Percentiles rank a stretch among this genome's conserved stretches.
phyloP scores from a whole-genome alignment of 2,329 filamentous ascomycete genomes.

The Colletotrichum melonis region DNA sequence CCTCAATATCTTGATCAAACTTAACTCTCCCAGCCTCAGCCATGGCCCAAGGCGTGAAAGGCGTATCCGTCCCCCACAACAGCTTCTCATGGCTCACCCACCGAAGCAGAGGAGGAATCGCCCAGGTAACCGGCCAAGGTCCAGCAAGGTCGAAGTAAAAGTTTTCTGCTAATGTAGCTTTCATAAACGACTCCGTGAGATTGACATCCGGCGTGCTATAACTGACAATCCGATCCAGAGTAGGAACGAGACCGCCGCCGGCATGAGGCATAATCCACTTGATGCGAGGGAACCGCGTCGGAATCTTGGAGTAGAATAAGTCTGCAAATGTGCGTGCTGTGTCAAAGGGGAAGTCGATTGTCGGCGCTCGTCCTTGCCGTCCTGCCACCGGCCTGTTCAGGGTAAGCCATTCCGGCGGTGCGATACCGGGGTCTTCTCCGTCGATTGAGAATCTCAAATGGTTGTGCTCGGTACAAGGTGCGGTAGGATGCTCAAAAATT shows the following conservation, averaged over 20 bases:
- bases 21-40: neutral
- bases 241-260: conserved; percentile 40
- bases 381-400: neutral
- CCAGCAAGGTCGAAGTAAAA: conserved; percentile 44
- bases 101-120: conserved; percentile 38
- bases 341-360: conserved; percentile 41
- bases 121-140: conserved; percentile 38
- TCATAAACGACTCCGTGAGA: conserved; percentile 46
- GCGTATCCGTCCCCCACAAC: conserved; percentile 39
- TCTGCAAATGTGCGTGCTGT: conserved; percentile 37
- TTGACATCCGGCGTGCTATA: conserved; percentile 17
- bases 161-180: conserved; percentile 24
- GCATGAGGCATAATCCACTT: conserved; percentile 43
- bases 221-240: conserved; percentile 36
- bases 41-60: conserved; percentile 37
- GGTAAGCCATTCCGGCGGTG: conserved; percentile 5
- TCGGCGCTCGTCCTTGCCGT: neutral
- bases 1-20: neutral
- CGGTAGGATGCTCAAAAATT: conserved; percentile 67
- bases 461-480: conserved; percentile 50
- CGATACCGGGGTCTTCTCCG: conserved; percentile 11
- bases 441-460: conserved; percentile 22
- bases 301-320: conserved; percentile 36
- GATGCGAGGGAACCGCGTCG: conserved; percentile 38
- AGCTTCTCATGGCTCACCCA: conserved; percentile 40